phyloP scores from a whole-genome alignment of 2,329 filamentous ascomycete genomes.

The Cryphonectria carpinicola region DNA sequence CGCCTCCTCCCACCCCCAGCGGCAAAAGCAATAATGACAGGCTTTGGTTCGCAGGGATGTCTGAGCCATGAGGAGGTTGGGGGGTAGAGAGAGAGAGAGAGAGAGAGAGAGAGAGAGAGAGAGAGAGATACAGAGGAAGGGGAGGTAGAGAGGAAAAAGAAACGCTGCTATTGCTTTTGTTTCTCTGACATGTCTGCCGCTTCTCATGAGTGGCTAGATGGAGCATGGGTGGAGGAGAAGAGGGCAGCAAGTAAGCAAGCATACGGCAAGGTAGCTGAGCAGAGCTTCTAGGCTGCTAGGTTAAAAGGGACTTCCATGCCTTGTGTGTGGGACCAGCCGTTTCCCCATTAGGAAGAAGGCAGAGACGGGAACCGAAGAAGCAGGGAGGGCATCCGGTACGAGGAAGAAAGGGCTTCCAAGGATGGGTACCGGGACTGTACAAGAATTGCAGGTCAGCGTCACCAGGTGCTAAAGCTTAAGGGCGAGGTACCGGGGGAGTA shows the following conservation, averaged over 20 bases:
- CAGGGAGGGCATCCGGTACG: slow-evolving; percentile 10
- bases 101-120: background rate
- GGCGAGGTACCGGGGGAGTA: slow-evolving; percentile 11
- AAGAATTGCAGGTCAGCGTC: slow-evolving; percentile 5
- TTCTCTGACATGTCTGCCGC: slow-evolving; percentile 16
- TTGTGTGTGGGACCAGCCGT: slow-evolving; percentile 10
- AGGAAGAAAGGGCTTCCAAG: background rate
- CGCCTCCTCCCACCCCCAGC: background rate
- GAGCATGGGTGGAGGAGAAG: slow-evolving; percentile 3
- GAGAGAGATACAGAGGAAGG: background rate
- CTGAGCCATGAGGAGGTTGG: slow-evolving; percentile 3
- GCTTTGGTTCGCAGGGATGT: slow-evolving; percentile 6
- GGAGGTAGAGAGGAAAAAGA: background rate
- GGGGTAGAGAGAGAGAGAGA: background rate
- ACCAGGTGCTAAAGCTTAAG: background rate
- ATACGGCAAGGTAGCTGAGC: background rate
- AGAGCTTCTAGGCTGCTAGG: background rate
- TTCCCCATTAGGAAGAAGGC: slow-evolving; percentile 23
- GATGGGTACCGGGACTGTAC: slow-evolving; percentile 22
- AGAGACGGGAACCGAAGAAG: slow-evolving; percentile 16
- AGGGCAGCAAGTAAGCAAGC: background rate
- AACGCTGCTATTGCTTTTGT: slow-evolving; percentile 14
- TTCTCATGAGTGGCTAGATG: slow-evolving; percentile 4
- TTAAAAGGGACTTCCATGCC: slow-evolving; percentile 14
- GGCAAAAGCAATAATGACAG: slow-evolving; percentile 9